Conservation (phyloP, 805 yeast genomes). For the Saturnispora bothae region DNA sequence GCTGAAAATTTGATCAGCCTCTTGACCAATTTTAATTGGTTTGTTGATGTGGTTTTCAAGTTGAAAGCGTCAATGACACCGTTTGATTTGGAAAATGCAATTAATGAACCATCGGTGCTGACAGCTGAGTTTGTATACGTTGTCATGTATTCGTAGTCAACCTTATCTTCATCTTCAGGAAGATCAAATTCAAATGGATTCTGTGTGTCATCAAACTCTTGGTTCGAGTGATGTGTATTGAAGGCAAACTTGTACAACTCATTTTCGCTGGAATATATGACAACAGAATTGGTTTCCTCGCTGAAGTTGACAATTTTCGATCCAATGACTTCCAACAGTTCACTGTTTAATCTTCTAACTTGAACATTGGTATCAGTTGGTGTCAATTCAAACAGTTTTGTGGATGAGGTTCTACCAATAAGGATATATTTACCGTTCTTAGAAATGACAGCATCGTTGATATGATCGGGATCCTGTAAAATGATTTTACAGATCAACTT, state of each 20-base stretch:
- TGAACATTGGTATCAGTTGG: conserved; percentile 29
- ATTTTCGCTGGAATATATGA: conserved; percentile 51
- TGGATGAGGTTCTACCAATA: conserved; percentile 58
- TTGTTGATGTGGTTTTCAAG: conserved; percentile 21
- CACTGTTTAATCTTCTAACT: conserved; percentile 45
- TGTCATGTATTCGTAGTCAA: conserved; percentile 27
- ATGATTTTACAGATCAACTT: conserved; percentile 56
- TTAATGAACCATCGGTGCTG: conserved; percentile 32
- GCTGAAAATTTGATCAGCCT: conserved; percentile 50
- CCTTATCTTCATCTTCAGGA: conserved; percentile 9
- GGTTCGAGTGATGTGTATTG: conserved; percentile 26
- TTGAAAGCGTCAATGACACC: conserved; percentile 52
- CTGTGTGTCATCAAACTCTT: conserved; percentile 34
- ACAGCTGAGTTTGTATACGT: conserved; percentile 44
- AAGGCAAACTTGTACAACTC: conserved; percentile 32
- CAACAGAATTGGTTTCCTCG: conserved; percentile 30
- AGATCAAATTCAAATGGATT: conserved; percentile 24
- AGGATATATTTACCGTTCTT: conserved; percentile 55
- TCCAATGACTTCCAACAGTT: conserved; percentile 34
- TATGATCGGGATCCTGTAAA: conserved; percentile 69
- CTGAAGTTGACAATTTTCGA: conserved; percentile 42
- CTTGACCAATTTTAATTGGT: conserved; percentile 9
- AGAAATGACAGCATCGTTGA: conserved; percentile 57
- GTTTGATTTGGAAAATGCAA: conserved; percentile 52
- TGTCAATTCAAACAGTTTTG: conserved; percentile 58